Conservation (phyloP, 2,329 filamentous ascomycete species). For the Botrytis porri region DNA sequence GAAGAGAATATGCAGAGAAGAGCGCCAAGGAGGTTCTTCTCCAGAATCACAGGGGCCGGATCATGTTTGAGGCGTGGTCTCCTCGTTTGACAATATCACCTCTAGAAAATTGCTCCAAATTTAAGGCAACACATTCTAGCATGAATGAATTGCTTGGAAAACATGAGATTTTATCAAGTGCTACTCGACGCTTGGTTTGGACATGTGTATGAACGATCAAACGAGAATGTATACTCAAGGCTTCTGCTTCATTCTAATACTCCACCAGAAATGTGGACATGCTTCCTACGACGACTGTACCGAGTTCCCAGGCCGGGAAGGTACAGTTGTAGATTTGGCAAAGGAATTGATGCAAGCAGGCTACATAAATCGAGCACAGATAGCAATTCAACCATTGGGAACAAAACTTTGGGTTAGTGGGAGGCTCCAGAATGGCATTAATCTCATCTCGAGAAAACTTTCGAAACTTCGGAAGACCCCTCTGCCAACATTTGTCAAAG, state of each 20-base stretch:
- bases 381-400: neutral
- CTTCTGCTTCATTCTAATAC: neutral
- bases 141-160: neutral
- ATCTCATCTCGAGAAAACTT: neutral
- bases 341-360: constrained; percentile 1
- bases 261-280: neutral
- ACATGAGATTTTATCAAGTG: neutral
- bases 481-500: neutral
- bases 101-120: neutral
- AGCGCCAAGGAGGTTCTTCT: neutral
- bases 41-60: neutral
- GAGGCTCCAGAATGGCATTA: neutral
- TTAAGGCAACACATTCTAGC: too few relatives aligned
- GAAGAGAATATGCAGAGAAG: neutral
- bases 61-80: neutral
- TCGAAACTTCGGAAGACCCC: neutral
- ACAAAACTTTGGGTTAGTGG: too few relatives aligned
- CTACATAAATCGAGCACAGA: neutral
- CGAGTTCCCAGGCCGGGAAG: neutral
- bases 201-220: neutral
- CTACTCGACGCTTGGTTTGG: neutral
- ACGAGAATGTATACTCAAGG: neutral
- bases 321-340: neutral
- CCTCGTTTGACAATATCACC: too few relatives aligned
- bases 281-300: neutral